Evolutionary conservation across 73 alveolate genomes (phyloP).

Genomic region (Symbiodinium pilosum): DNA sequence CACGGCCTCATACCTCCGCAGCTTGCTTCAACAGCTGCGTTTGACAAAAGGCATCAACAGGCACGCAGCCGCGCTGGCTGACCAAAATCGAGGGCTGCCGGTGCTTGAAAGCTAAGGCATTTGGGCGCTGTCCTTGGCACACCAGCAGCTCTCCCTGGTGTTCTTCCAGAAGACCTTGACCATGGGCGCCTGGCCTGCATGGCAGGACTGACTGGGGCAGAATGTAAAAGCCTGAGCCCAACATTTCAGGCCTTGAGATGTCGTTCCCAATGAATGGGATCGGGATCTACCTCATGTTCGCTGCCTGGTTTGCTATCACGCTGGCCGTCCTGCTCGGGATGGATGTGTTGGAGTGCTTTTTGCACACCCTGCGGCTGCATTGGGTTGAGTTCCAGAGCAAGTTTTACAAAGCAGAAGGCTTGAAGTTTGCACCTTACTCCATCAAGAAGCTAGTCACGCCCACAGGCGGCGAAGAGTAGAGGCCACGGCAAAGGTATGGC

Average conservation of each 20-base stretch:
- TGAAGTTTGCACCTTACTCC: constrained; percentile 91
- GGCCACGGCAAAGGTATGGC: neutral
- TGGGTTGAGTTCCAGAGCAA: constrained; percentile 98
- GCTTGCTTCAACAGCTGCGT: neutral
- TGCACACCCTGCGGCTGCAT: constrained; percentile 94
- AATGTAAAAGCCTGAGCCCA: no score
- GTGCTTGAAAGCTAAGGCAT: constrained; percentile 86
- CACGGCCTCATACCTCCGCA: constrained; percentile 99
- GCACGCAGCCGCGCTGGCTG: no score
- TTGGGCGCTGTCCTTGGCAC: constrained; percentile 99
- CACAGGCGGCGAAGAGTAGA: constrained; percentile 17
- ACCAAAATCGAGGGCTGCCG: neutral
- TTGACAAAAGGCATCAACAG: no score
- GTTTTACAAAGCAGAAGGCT: constrained; percentile 97
- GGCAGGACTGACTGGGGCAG: no score
- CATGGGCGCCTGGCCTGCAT: constrained; percentile 51
- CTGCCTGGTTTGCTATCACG: constrained; percentile 96
- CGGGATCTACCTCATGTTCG: constrained; percentile 70
- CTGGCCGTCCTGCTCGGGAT: constrained; percentile 98
- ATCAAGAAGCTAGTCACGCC: constrained; percentile 87
- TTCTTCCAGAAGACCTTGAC: constrained; percentile 95
- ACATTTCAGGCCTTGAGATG: constrained; percentile 35
- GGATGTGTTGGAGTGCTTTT: constrained; percentile 98
- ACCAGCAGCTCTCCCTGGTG: constrained; percentile 98
- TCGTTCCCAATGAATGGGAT: constrained; percentile 93